Base-by-base conservation (phyloP, 106 monocot genomes). In the Xerophyta viscosa region DNA sequence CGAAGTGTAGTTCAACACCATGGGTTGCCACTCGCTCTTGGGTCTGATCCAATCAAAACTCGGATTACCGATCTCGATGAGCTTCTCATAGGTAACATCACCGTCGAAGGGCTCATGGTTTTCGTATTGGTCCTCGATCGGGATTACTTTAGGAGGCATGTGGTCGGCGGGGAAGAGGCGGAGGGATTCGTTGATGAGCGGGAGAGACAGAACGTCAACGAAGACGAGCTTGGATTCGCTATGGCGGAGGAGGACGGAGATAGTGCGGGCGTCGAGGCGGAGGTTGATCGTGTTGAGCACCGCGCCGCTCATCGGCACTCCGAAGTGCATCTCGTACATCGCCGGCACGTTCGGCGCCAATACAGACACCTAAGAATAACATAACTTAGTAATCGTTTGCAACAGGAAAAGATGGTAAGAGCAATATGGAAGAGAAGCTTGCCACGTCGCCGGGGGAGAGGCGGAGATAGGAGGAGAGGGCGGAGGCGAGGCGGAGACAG, bases 401-500 rank as follows among this genome's bases (percentile, higher is more conserved):
- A n/a, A n/a, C n/a, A n/a, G n/a, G n/a, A n/a, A n/a, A n/a, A n/a
- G n/a, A n/a, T n/a, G n/a, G n/a, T n/a, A n/a, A n/a, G n/a, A n/a
- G n/a, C n/a, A n/a, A n/a, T n/a, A n/a, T n/a, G n/a, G 11, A 36
- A 36, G 4, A 13, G 0, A 13, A 14, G 12, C 47, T 57, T 50
- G 76, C 81, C 67, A 82, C 69, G 17, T 76, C 81, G 50, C 76
- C 72, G 24, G 53, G 64, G 33, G 67, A 68, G 37, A 82, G 48
- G 25, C 61, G 62, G 22, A 82, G 44, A 9, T 37, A 19, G 51
- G 57, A 44, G 31, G 57, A 3, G 30, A 82, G 75, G 31, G 61
- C 63, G 49, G 76, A 82, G 41, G 81, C 81, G 49, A 82, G 65
- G 31, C 76, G 71, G 51, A 76, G 68, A 46, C 72, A 82, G 4